These are phyloP conservation scores for Aspergillus fumigatiaffinis DNA, from an alignment of 2,329 filamentous ascomycete genomes.

Conservation along the genomic window DNA sequence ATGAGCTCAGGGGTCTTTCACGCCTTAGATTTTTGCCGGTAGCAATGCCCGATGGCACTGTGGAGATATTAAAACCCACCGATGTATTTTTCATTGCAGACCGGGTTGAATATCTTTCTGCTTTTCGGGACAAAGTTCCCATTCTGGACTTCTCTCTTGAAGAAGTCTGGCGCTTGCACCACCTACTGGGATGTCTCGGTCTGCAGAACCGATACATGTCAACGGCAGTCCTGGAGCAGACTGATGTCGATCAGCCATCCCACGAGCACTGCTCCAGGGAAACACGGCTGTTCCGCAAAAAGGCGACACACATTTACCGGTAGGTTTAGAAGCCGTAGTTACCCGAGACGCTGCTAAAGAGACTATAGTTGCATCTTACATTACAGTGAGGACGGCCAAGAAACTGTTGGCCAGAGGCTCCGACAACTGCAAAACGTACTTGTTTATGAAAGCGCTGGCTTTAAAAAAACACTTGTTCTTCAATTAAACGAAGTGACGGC, in stretches of 20 bases:
- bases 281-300: not conserved
- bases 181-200: not conserved
- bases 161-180: not conserved
- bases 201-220: constrained; percentile 1
- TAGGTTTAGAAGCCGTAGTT: not conserved
- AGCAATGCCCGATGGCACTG: not conserved
- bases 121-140: not conserved
- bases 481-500: constrained; percentile 1
- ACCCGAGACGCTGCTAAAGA: too few relatives aligned
- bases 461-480: not conserved
- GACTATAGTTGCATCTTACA: too few relatives aligned
- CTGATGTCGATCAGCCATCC: not conserved
- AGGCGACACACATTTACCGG: not conserved
- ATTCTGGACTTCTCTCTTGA: not conserved
- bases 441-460: not conserved
- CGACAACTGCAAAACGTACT: not conserved
- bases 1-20: too few relatives aligned
- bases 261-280: not conserved
- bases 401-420: not conserved
- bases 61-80: not conserved
- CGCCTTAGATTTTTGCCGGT: not conserved
- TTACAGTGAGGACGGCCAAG: too few relatives aligned
- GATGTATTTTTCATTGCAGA: constrained; percentile 5
- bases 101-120: not conserved
- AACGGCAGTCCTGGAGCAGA: not conserved